These are phyloP conservation scores for Aegle marmelos DNA, from an alignment of 345 rosid genomes.

Conservation along the genomic window DNA sequence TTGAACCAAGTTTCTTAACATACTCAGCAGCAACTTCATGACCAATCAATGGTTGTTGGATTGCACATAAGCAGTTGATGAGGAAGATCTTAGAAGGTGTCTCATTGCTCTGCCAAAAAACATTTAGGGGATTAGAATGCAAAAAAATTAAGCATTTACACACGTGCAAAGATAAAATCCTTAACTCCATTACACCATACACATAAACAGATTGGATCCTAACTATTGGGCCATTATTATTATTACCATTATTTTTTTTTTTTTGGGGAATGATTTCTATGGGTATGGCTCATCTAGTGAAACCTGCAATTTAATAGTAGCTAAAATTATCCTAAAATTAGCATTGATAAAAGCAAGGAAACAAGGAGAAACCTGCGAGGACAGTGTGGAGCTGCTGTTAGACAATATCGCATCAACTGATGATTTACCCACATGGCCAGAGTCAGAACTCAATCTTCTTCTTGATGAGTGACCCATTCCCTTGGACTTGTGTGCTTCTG, in stretches of 20 bases:
- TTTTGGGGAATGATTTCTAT: not conserved
- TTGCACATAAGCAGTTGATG: constrained; percentile 82
- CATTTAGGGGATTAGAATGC: constrained; percentile 9
- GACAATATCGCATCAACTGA: constrained; percentile 92
- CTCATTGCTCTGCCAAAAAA: constrained; percentile 61
- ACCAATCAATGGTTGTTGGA: constrained; percentile 77
- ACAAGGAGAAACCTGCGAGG: constrained; percentile 52
- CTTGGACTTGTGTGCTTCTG: constrained; percentile 90
- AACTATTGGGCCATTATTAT: not conserved
- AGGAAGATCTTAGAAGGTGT: constrained; percentile 88
- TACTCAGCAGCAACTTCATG: constrained; percentile 73
- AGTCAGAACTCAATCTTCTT: constrained; percentile 70
- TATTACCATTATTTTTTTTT: not conserved
- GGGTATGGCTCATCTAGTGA: not conserved
- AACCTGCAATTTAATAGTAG: not conserved
- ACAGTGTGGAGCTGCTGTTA: constrained; percentile 40
- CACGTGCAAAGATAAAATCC: not conserved
- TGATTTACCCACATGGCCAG: constrained; percentile 58
- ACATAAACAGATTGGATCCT: not conserved
- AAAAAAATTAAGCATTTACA: not conserved
- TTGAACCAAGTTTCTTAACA: constrained; percentile 57
- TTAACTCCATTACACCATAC: not conserved
- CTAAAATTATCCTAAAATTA: not conserved
- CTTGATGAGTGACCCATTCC: constrained; percentile 54
- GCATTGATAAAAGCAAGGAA: not conserved